Evolutionary conservation across 345 rosid species (phyloP).

Genomic region (Erodium maritimum): DNA sequence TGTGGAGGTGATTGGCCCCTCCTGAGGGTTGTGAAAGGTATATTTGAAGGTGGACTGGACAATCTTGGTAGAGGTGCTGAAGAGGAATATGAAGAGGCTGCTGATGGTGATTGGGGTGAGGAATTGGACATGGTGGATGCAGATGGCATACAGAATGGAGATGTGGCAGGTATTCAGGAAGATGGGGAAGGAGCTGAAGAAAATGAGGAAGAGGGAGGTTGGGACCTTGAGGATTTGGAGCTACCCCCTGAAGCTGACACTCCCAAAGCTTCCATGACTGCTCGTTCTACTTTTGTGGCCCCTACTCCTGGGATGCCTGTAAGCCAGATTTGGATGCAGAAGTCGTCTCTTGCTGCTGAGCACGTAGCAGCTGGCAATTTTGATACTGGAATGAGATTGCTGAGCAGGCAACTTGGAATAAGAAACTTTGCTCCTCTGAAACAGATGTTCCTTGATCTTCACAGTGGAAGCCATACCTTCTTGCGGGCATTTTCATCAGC

Average conservation of each 20-base stretch:
- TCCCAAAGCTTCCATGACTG: conserved; percentile 48
- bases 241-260: conserved; percentile 83
- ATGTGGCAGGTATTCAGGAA: conserved; percentile 39
- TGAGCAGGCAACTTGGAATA: conserved; percentile 83
- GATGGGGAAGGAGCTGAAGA: conserved; percentile 61
- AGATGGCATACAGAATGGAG: conserved; percentile 57
- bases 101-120: conserved; percentile 74
- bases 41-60: conserved; percentile 87
- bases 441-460: conserved; percentile 65
- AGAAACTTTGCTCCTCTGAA: conserved; percentile 61
- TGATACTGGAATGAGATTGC: conserved; percentile 85
- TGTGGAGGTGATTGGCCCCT: conserved; percentile 97
- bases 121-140: conserved; percentile 62
- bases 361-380: conserved; percentile 90
- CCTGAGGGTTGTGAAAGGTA: conserved; percentile 82
- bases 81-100: conserved; percentile 69
- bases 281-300: conserved; percentile 61
- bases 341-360: conserved; percentile 84
- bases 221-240: conserved; percentile 91
- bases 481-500: conserved; percentile 67
- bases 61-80: conserved; percentile 33
- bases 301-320: conserved; percentile 87
- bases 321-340: conserved; percentile 79
- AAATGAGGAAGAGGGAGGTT: conserved; percentile 59
- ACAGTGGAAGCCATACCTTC: conserved; percentile 68